Evolutionary conservation across 305 asterid species (phyloP), one percentile per base, ranked within the genome.

Genomic region (Vinca major): DNA sequence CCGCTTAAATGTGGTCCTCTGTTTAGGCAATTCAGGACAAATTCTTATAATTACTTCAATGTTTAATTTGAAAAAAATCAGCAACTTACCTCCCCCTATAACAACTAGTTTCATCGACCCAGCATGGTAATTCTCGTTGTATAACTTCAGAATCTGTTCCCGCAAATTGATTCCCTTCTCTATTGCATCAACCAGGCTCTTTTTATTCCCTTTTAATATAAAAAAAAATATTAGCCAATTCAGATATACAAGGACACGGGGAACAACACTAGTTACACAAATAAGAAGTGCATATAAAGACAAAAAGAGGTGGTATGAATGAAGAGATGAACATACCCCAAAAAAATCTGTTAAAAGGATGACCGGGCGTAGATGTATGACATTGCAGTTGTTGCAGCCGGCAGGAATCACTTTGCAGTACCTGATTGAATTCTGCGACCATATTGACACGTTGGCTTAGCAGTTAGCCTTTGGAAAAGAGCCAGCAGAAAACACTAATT

Each of bases 301-400:
- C 51, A 54, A 61, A 72, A 47, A 64, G 53, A 69, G 37, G 11
- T 48, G 12, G 36, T 37, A 56, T 36, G 21, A 9, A 45, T 54
- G 55, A 49, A 66, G 36, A 64, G 57, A 55, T 40, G 41, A 83
- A 66, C 77, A 73, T 77, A 89, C 99, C 97, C 96, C 99, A 93
- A 84, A 85, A 89, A 82, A 93, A 93, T 68, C 91, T 82, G 77
- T 93, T 90, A 82, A 90, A 89, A 67, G 97, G 95, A 83, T 93
- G 99, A 56, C 84, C 81, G 45, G 85, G 82, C 57, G 85, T 77
- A 70, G 99, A 86, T 69, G 97, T 90, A 83, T 84, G 80, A 81
- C 99, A 93, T 63, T 87, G 99, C 75, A 90, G 78, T 79, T 93
- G 96, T 74, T 90, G 96, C 77, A 89, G 80, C 69, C 96, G 97